A percentile compares a stretch with the other conserved stretches of the same genome.
Evolutionary conservation across 345 rosid species (phyloP).

Genomic region (Psidium guajava): DNA sequence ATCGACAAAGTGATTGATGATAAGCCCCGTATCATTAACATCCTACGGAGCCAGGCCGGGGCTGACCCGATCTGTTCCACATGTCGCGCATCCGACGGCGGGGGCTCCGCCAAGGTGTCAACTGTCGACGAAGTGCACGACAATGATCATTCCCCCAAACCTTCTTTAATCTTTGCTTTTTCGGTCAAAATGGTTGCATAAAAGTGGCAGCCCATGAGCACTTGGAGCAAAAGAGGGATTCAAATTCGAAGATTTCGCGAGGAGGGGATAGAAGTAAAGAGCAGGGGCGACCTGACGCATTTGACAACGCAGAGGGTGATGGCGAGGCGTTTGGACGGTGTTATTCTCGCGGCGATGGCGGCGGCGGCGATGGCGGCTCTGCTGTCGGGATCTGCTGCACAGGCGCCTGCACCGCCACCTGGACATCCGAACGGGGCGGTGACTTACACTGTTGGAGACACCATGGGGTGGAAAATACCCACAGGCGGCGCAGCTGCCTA

Average conservation of each 20-base stretch:
- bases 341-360: background rate
- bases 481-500: background rate
- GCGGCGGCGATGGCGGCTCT: background rate
- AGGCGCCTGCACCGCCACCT: background rate
- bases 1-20: background rate
- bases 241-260: background rate
- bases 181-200: background rate
- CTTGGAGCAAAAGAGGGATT: background rate
- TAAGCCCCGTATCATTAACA: background rate
- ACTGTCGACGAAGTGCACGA: background rate
- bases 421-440: background rate
- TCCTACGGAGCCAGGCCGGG: background rate
- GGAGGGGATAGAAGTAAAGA: background rate
- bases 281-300: background rate
- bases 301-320: background rate
- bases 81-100: background rate
- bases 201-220: background rate
- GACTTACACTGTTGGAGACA: slow-evolving; percentile 5
- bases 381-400: background rate
- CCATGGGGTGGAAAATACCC: slow-evolving; percentile 3
- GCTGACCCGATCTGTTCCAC: background rate
- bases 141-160: background rate
- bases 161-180: background rate
- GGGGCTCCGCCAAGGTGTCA: background rate
- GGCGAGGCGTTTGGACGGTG: background rate